Conservation (phyloP, 1,284 basidiomycete genomes). For the Boletellus deceptivus region DNA sequence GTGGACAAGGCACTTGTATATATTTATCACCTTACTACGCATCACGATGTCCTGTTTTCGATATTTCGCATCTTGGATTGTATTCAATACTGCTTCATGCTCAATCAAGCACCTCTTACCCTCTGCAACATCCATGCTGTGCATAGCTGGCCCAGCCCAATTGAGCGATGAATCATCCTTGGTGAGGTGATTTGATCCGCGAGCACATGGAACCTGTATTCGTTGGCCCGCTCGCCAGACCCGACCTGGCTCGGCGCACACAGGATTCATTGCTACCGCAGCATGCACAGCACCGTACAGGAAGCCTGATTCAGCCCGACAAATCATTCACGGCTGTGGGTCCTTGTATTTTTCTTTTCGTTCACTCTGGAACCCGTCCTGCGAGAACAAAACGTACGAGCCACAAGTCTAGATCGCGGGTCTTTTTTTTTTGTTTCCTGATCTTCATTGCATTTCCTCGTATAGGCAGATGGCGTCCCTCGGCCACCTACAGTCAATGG, state of each 20-base stretch:
- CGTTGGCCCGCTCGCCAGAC: neutral
- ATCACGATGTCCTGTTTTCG: too few relatives aligned
- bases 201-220: neutral
- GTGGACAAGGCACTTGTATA: too few relatives aligned
- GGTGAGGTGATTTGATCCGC: neutral
- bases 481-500: neutral
- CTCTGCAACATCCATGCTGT: too few relatives aligned
- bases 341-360: neutral
- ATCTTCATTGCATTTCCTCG: neutral
- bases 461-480: neutral
- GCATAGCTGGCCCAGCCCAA: too few relatives aligned
- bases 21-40: too few relatives aligned
- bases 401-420: too few relatives aligned
- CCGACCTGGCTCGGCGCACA: neutral
- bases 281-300: slow-evolving; percentile 23
- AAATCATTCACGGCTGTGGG: neutral
- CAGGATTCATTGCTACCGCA: slow-evolving; percentile 16
- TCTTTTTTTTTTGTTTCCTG: neutral
- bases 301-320: slow-evolving; percentile 1
- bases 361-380: neutral
- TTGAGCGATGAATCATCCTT: neutral
- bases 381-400: neutral
- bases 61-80: too few relatives aligned
- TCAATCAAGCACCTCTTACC: too few relatives aligned
- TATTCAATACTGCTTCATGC: too few relatives aligned